Evolutionary conservation across 116 monocot genomes (phyloP).

Genomic region (Posidonia oceanica): DNA sequence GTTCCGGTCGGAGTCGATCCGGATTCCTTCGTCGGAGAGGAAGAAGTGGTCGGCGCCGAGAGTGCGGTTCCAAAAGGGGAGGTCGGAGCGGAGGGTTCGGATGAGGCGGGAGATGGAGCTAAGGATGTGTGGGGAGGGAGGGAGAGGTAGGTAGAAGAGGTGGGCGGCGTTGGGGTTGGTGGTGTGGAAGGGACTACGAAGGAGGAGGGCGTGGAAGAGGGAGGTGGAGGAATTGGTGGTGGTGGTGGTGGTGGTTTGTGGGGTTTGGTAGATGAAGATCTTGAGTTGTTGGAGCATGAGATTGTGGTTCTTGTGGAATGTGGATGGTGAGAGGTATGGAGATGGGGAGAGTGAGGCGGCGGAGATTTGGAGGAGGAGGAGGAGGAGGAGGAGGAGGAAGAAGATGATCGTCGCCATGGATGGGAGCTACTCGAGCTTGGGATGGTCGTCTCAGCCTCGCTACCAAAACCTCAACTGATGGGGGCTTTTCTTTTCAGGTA

Average conservation of each 20-base stretch:
- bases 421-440: neutral
- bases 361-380: neutral
- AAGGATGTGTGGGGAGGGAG: neutral
- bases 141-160: conserved; percentile 14
- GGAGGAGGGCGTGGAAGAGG: neutral
- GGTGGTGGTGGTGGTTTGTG: neutral
- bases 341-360: neutral
- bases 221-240: neutral
- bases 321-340: neutral
- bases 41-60: conserved; percentile 22
- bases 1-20: conserved; percentile 8
- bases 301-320: conserved; percentile 31
- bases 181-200: conserved; percentile 15
- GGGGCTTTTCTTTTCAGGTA: no score
- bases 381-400: neutral
- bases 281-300: conserved; percentile 47
- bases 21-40: conserved; percentile 10
- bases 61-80: conserved; percentile 17
- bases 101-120: conserved; percentile 8
- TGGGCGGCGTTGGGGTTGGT: conserved; percentile 12
- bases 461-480: no score
- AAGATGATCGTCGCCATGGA: neutral
- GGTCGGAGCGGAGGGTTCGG: conserved; percentile 13
- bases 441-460: no score
- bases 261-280: conserved; percentile 7